A percentile compares a stretch with the other conserved stretches of the same genome.
Conservation (phyloP, 2,329 filamentous ascomycete species). For the Aspergillus brunneoviolaceus region DNA sequence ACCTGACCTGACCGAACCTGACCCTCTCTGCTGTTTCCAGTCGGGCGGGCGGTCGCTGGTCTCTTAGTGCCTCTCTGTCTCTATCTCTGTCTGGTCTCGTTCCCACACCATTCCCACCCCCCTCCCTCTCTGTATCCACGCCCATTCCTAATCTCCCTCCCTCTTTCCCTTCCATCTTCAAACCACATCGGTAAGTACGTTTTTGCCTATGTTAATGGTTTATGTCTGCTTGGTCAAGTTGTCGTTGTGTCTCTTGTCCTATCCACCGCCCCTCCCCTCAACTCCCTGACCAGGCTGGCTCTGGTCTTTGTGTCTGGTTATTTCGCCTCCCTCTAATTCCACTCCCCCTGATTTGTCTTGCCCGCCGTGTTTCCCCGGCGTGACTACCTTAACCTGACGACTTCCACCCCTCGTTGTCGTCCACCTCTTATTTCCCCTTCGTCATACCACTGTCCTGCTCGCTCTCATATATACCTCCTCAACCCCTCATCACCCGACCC, state of each 20-base stretch:
- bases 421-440: constrained; percentile 16
- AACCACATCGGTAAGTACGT: constrained; percentile 2
- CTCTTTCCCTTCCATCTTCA: constrained; percentile 11
- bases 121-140: constrained; percentile 4
- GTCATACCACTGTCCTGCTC: constrained; percentile 10
- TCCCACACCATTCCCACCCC: constrained; percentile 16
- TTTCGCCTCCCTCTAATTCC: constrained; percentile 3
- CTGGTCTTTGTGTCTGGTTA: constrained; percentile 2
- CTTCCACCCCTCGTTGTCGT: constrained; percentile 14
- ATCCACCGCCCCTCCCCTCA: background rate
- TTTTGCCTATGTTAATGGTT: constrained; percentile 14
- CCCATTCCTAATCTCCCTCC: constrained; percentile 18
- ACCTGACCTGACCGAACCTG: too few relatives aligned
- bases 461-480: background rate
- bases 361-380: constrained; percentile 19
- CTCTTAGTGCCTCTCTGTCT: background rate
- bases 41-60: background rate
- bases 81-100: constrained; percentile 1
- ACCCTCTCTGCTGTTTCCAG: constrained; percentile 10
- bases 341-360: constrained; percentile 20
- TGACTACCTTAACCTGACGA: constrained; percentile 15
- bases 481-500: background rate
- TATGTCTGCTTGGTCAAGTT: background rate
- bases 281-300: background rate
- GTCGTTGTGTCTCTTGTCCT: background rate